Evolutionary conservation across 2,329 filamentous ascomycete genomes (phyloP), one percentile per base, ranked within the genome.

Genomic region (Aureobasidium zeae): DNA sequence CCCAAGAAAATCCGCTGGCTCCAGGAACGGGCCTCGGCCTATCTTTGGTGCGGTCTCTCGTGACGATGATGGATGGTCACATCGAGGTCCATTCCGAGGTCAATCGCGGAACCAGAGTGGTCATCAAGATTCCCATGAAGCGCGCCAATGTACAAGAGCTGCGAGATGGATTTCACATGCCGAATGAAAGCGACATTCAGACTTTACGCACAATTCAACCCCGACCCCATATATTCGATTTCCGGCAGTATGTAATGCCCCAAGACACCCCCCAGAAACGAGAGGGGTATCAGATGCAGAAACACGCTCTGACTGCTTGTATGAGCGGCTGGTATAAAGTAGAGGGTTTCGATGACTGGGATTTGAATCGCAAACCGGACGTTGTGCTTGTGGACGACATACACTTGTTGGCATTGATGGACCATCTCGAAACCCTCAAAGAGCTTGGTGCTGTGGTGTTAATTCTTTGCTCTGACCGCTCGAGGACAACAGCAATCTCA

Each of bases 381-480:
- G 36, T 55, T 30, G 36, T 55, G 10, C 41, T 54, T 9, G 47
- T 53, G 2, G 52, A 55, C 26, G 53, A 55, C 28, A 49, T 52
- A 3, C 53, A 55, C 32, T 36, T 55, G 11, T 45, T 52, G 3
- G 48, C 49, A 7, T 19, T 55, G 17, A 46, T 49, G 10, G 45
- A 47, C 4, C 43, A 47, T 3, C 42, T 47, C 13, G 46, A 52
- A 7, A 22, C 42, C 10, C 43, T 48, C 20, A 35, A 52, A 13
- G 52, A 26, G 10, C 12, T 36, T 17, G 41, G 46, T 15, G 49
- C 52, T 20, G 56, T 52, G 16, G 51, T 62, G 33, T 53, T 63
- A 25, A 52, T 63, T 9, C 46, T 63, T 3, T 62, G 59, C 44
- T 56, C 59, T 10, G 58, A 57, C 39, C 51, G 56, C 4, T 53